These are phyloP conservation scores for Vitis hybrid DNA, from an alignment of 177 flowering plant species.

Conservation along the genomic window DNA sequence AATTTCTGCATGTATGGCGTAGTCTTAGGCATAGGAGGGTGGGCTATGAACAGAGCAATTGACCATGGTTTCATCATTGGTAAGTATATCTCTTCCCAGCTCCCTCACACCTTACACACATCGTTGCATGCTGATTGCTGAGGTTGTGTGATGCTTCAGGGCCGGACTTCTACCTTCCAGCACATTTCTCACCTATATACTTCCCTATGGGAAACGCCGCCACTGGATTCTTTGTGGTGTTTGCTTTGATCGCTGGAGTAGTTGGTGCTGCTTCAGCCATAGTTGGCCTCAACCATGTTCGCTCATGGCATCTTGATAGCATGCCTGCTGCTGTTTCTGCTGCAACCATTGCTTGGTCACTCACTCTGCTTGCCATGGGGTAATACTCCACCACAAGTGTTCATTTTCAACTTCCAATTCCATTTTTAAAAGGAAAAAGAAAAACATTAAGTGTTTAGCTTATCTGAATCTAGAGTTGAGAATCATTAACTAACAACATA, in stretches of 20 bases:
- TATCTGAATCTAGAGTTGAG: too few species aligned
- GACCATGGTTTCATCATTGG: conserved; percentile 89
- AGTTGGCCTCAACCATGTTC: conserved; percentile 49
- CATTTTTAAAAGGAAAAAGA: neutral
- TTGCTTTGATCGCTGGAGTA: conserved; percentile 60
- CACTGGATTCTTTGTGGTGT: conserved; percentile 68
- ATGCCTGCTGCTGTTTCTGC: conserved; percentile 52
- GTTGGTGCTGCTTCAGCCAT: conserved; percentile 61
- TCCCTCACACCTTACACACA: neutral
- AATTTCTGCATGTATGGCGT: conserved; percentile 88
- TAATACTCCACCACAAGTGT: conserved; percentile 12
- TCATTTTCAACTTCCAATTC: neutral
- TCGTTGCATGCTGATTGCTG: conserved; percentile 1
- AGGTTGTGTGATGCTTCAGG: conserved; percentile 30
- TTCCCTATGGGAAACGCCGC: conserved; percentile 79
- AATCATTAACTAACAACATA: neutral
- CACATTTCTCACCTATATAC: conserved; percentile 62
- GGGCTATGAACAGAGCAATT: conserved; percentile 83
- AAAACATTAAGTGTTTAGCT: too few species aligned
- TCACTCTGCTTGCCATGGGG: conserved; percentile 77
- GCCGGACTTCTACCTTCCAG: conserved; percentile 52
- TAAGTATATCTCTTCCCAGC: conserved; percentile 17
- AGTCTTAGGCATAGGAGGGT: conserved; percentile 73
- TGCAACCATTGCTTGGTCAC: conserved; percentile 62
- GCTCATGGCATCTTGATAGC: conserved; percentile 47